Percentiles rank a stretch among this genome's conserved stretches.
phyloP scores from a whole-genome alignment of 441 rosid species.

The Rhodomyrtus psidioides region DNA sequence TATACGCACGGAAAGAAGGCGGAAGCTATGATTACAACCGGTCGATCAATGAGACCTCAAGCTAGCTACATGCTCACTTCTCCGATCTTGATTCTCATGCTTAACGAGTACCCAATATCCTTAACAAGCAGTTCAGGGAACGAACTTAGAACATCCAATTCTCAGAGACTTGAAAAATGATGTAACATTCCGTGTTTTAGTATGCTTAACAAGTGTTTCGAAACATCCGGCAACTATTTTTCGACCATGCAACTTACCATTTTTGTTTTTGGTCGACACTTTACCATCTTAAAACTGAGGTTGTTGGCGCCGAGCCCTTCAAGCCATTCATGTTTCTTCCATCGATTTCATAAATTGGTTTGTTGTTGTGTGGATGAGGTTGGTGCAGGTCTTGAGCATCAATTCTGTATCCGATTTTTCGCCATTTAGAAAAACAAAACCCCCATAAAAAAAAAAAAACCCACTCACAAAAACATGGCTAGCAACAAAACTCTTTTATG shows the following conservation, averaged over 20 bases:
- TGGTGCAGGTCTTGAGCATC: background rate
- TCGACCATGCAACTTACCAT: background rate
- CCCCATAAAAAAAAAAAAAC: background rate
- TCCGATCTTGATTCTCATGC: fast-evolving
- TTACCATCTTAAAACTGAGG: background rate
- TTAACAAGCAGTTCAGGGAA: background rate
- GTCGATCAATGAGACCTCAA: background rate
- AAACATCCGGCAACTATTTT: background rate
- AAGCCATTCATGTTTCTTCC: background rate
- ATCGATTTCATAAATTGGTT: background rate
- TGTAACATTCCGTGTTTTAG: background rate
- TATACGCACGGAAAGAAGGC: background rate
- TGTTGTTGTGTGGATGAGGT: background rate
- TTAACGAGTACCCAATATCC: background rate
- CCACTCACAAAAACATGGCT: too few relatives aligned
- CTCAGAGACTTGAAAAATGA: too few relatives aligned
- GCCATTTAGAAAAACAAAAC: background rate
- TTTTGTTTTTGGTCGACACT: too few relatives aligned
- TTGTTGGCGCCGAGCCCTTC: background rate
- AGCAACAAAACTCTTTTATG: background rate
- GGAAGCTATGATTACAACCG: fast-evolving
- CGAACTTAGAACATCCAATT: background rate
- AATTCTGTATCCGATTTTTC: background rate
- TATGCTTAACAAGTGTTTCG: background rate
- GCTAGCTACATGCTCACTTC: background rate